phyloP scores from a whole-genome alignment of 352 stramenopile genomes.

The Phytophthora brassicae region DNA sequence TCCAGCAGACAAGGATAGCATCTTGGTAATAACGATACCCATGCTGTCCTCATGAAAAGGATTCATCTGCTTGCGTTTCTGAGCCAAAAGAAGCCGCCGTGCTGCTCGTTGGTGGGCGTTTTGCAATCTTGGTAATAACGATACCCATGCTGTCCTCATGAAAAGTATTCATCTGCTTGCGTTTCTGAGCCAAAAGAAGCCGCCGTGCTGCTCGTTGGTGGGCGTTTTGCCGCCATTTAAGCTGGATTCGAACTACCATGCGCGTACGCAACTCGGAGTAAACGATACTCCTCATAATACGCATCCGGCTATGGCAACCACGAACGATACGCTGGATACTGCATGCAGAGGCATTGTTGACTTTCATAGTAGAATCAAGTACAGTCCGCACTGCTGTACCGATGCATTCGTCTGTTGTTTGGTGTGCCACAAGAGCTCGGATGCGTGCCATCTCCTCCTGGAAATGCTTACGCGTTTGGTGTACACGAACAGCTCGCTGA shows the following conservation, averaged over 20 bases:
- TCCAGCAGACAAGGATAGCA: slow-evolving; percentile 21
- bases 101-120: slow-evolving; percentile 54
- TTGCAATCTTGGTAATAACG: no score
- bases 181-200: slow-evolving; percentile 50
- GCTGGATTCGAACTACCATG: slow-evolving; percentile 69
- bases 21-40: slow-evolving; percentile 38
- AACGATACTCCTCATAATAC: slow-evolving; percentile 40
- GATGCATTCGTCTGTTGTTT: slow-evolving; percentile 30
- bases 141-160: slow-evolving; percentile 11
- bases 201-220: slow-evolving; percentile 50
- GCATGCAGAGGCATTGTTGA: slow-evolving; percentile 46
- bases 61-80: slow-evolving; percentile 56
- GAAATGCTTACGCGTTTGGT: slow-evolving; percentile 44
- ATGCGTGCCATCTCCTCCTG: slow-evolving; percentile 40
- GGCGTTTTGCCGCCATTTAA: slow-evolving; percentile 55
- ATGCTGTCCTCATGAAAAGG: slow-evolving; percentile 40
- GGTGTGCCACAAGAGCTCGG: slow-evolving; percentile 27
- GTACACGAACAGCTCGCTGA: slow-evolving; percentile 40
- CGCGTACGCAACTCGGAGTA: slow-evolving; percentile 35
- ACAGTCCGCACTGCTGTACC: slow-evolving; percentile 22
- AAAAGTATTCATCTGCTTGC: slow-evolving; percentile 61
- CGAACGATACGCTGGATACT: slow-evolving; percentile 60
- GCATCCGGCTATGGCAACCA: slow-evolving; percentile 39
- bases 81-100: slow-evolving; percentile 44
- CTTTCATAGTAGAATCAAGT: slow-evolving; percentile 31